A percentile compares a stretch with the other conserved stretches of the same genome.
Evolutionary conservation across 257 asterid genomes (phyloP).

Genomic region (Nyctanthes arbortristis): DNA sequence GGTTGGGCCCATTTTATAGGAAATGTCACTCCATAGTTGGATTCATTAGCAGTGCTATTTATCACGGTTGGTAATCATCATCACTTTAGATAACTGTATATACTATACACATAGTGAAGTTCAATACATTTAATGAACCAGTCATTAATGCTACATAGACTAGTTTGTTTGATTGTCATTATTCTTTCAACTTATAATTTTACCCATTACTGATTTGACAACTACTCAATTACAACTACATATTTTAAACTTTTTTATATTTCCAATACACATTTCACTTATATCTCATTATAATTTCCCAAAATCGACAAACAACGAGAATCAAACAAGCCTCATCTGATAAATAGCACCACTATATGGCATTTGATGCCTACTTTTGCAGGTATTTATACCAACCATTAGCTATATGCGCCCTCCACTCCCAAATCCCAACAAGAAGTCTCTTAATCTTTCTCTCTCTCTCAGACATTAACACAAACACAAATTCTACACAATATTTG

Average conservation of each 20-base stretch:
- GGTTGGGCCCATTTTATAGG: constrained; percentile 5
- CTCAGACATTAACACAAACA: not conserved
- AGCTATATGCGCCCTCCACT: constrained; percentile 33
- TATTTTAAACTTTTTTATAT: no score
- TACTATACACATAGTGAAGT: not conserved
- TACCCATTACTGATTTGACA: not conserved
- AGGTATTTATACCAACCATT: constrained; percentile 27
- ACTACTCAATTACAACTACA: not conserved
- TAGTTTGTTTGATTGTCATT: no score
- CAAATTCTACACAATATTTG: not conserved
- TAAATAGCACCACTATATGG: no score
- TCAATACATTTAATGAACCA: no score
- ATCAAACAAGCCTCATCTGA: no score
- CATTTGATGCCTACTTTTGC: constrained; percentile 15
- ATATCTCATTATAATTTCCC: no score
- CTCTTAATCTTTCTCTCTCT: not conserved
- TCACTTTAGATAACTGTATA: no score
- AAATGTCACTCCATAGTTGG: not conserved
- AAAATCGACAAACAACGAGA: constrained; percentile 4
- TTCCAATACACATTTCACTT: no score
- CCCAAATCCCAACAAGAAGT: constrained; percentile 10
- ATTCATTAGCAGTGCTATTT: no score
- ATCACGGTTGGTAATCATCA: no score
- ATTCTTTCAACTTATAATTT: no score
- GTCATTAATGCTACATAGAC: no score